A percentile compares a stretch with the other conserved stretches of the same genome.
Conservation (phyloP, 2,329 filamentous ascomycete species). For the Epicoccum nigrum region DNA sequence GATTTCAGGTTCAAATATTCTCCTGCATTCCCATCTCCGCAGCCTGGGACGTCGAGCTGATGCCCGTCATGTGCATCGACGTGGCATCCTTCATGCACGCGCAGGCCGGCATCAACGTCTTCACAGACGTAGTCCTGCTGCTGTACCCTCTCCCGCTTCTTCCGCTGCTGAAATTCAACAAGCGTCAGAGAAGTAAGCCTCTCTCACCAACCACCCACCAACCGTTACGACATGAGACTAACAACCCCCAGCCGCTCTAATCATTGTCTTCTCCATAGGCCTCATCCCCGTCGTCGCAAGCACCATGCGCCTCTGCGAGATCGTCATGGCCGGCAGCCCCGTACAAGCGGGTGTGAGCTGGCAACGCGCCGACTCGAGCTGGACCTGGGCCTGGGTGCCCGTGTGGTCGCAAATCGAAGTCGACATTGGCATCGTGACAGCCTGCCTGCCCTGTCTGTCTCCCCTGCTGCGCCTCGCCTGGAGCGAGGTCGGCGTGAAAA, state of each 20-base stretch:
- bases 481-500: slow-evolving; percentile 20
- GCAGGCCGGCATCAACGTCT: slow-evolving; percentile 34
- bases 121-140: slow-evolving; percentile 31
- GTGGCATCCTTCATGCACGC: slow-evolving; percentile 26
- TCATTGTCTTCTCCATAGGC: slow-evolving; percentile 35
- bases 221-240: background rate
- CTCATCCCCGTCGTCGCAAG: slow-evolving; percentile 36
- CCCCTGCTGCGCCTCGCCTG: slow-evolving; percentile 33
- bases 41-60: slow-evolving; percentile 27
- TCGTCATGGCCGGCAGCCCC: slow-evolving; percentile 25
- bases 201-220: too few species aligned
- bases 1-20: slow-evolving; percentile 28
- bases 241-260: slow-evolving; percentile 26
- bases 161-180: slow-evolving; percentile 32
- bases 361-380: slow-evolving; percentile 32
- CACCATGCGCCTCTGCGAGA: slow-evolving; percentile 35
- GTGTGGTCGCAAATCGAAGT: slow-evolving; percentile 43
- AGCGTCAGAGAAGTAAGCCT: slow-evolving; percentile 34
- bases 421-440: slow-evolving; percentile 36
- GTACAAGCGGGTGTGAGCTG: slow-evolving; percentile 18
- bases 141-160: slow-evolving; percentile 35
- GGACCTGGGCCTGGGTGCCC: slow-evolving; percentile 36
- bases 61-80: slow-evolving; percentile 27
- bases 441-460: slow-evolving; percentile 34
- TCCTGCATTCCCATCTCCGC: slow-evolving; percentile 29